These are phyloP conservation scores for Hibiscus tridactylites DNA, from an alignment of 345 rosid genomes.

Conservation along the genomic window DNA sequence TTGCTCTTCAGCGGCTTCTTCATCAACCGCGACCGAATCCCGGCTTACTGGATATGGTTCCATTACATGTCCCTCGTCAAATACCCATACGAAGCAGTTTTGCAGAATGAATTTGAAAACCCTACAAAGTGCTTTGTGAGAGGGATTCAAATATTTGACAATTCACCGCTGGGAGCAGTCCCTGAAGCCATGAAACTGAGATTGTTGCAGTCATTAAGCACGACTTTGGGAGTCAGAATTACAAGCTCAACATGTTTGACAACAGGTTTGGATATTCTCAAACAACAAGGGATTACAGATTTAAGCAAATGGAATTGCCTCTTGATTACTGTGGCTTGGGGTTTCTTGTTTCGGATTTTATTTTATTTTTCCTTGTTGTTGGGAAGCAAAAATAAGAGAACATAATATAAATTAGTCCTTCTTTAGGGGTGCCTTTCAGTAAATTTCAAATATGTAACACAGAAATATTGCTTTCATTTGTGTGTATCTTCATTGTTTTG, in stretches of 20 bases:
- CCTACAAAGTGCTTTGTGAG: conserved; percentile 60
- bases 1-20: conserved; percentile 92
- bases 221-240: conserved; percentile 46
- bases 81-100: conserved; percentile 81
- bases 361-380: conserved; percentile 71
- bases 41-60: conserved; percentile 89
- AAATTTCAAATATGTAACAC: neutral
- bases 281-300: conserved; percentile 61
- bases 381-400: conserved; percentile 92
- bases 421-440: neutral
- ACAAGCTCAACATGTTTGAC: conserved; percentile 77
- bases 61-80: conserved; percentile 87
- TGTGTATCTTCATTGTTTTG: neutral
- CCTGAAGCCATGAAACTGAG: conserved; percentile 40
- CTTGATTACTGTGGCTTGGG: conserved; percentile 76
- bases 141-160: conserved; percentile 83
- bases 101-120: conserved; percentile 69
- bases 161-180: conserved; percentile 57
- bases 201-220: conserved; percentile 43
- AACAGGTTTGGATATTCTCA: conserved; percentile 56
- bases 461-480: neutral
- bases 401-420: conserved; percentile 15
- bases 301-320: conserved; percentile 77
- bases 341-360: conserved; percentile 74
- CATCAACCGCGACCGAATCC: conserved; percentile 80